Conservation (phyloP, 495 filamentous ascomycete species). For the Evernia prunastri region DNA sequence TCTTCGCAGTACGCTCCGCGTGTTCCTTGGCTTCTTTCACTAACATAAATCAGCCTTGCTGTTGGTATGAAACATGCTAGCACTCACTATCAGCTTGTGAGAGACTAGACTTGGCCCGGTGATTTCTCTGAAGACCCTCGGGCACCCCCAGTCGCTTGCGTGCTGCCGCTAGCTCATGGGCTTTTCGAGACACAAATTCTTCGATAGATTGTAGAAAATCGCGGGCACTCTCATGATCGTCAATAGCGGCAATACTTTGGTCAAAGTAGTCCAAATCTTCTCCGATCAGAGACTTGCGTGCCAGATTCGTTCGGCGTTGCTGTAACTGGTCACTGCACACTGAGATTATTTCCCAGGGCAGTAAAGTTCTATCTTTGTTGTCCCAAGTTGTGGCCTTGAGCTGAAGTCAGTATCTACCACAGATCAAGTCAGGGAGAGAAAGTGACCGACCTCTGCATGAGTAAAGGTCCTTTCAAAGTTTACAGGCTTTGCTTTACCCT, state of each 20-base stretch:
- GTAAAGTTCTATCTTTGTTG: slow-evolving; percentile 62
- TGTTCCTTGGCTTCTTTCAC: slow-evolving; percentile 19
- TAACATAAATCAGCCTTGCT: slow-evolving; percentile 15
- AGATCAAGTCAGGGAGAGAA: background rate
- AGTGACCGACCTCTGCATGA: slow-evolving; percentile 57
- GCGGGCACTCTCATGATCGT: slow-evolving; percentile 78
- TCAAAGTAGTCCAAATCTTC: slow-evolving; percentile 56
- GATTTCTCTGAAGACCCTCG: slow-evolving; percentile 12
- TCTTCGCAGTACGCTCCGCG: slow-evolving; percentile 68
- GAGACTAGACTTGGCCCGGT: slow-evolving; percentile 1
- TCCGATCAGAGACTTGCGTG: slow-evolving; percentile 49
- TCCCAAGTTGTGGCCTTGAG: slow-evolving; percentile 59
- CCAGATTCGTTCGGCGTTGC: slow-evolving; percentile 57
- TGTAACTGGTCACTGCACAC: slow-evolving; percentile 58
- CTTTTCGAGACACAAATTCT: slow-evolving; percentile 57
- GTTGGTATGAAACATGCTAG: slow-evolving; percentile 9
- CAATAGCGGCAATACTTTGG: slow-evolving; percentile 58
- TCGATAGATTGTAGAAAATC: slow-evolving; percentile 73
- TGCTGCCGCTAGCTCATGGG: slow-evolving; percentile 45
- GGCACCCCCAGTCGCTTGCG: slow-evolving; percentile 31
- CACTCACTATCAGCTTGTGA: slow-evolving; percentile 16
- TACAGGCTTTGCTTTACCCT: slow-evolving; percentile 86
- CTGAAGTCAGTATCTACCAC: slow-evolving; percentile 10
- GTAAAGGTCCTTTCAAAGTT: slow-evolving; percentile 88
- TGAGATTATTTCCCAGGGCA: slow-evolving; percentile 65